These are phyloP conservation scores for Aaosphaeria arxii DNA, from an alignment of 2,329 filamentous ascomycete genomes.

Conservation along the genomic window DNA sequence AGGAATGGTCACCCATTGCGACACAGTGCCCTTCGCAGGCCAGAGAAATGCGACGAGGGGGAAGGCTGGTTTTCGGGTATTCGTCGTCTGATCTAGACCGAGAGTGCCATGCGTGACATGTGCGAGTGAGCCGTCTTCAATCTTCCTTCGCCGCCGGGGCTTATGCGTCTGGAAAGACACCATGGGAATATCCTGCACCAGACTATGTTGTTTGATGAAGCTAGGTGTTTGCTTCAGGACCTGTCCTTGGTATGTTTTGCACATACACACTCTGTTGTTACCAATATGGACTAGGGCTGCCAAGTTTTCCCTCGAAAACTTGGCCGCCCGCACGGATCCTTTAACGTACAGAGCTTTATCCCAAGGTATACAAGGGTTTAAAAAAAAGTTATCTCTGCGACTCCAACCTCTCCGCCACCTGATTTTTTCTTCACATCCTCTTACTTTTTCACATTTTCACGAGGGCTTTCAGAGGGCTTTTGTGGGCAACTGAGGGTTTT, in stretches of 20 bases:
- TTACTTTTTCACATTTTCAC: too few relatives aligned
- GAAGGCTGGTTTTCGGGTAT: constrained; percentile 65
- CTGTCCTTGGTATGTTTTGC: too few relatives aligned
- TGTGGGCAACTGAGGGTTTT: constrained; percentile 34
- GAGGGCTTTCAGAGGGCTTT: constrained; percentile 27
- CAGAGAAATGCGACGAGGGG: constrained; percentile 92
- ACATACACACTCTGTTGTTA: too few relatives aligned
- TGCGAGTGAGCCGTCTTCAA: constrained; percentile 38
- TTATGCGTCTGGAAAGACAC: constrained; percentile 35
- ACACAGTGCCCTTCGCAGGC: constrained; percentile 78
- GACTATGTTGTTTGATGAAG: background rate
- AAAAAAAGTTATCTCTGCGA: background rate
- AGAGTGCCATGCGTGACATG: constrained; percentile 43
- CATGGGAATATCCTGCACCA: constrained; percentile 13
- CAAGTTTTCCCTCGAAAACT: too few relatives aligned
- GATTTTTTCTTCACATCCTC: background rate
- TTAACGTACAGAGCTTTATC: background rate
- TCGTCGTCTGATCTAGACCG: constrained; percentile 42
- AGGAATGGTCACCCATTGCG: constrained; percentile 90
- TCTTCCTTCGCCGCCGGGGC: constrained; percentile 44
- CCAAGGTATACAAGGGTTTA: background rate
- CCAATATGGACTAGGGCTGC: too few relatives aligned
- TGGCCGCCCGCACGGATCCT: too few relatives aligned
- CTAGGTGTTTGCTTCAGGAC: background rate
- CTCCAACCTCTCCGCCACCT: constrained; percentile 1